phyloP scores from a whole-genome alignment of 345 rosid species.

The Adansonia digitata region DNA sequence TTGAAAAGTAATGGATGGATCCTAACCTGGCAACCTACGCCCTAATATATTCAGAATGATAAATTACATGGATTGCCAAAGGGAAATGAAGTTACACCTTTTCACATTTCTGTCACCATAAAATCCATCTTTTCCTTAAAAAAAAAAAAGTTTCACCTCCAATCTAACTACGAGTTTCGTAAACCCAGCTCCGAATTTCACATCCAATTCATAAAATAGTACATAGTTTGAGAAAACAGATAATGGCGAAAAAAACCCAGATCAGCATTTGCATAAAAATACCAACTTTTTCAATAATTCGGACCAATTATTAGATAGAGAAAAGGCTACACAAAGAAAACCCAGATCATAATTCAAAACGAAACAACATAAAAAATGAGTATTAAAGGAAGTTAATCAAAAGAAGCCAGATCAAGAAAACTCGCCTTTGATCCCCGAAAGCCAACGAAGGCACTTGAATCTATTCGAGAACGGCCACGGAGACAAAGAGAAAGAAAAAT shows the following conservation, averaged over 20 bases:
- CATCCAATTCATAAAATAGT: background rate
- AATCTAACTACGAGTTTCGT: background rate
- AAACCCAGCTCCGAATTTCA: slow-evolving; percentile 1
- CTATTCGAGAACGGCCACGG: background rate
- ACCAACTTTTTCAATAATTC: background rate
- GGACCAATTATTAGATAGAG: background rate
- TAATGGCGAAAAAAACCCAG: background rate
- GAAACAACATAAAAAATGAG: background rate
- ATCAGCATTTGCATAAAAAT: background rate
- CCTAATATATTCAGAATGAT: background rate
- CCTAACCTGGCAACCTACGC: background rate
- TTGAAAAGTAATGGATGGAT: background rate
- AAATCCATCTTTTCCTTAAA: too few relatives aligned
- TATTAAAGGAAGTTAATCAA: background rate
- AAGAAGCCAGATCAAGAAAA: background rate
- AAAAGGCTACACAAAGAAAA: background rate
- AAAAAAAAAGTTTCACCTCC: background rate
- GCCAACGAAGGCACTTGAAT: background rate
- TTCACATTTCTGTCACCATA: background rate
- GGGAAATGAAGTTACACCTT: background rate
- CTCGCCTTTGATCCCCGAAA: slow-evolving; percentile 6
- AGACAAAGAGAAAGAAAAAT: background rate
- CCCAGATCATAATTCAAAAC: background rate
- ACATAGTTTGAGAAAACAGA: background rate
- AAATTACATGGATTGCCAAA: background rate